Conservation (phyloP, 2,329 filamentous ascomycete species). For the Hymenoscyphus occultus region DNA sequence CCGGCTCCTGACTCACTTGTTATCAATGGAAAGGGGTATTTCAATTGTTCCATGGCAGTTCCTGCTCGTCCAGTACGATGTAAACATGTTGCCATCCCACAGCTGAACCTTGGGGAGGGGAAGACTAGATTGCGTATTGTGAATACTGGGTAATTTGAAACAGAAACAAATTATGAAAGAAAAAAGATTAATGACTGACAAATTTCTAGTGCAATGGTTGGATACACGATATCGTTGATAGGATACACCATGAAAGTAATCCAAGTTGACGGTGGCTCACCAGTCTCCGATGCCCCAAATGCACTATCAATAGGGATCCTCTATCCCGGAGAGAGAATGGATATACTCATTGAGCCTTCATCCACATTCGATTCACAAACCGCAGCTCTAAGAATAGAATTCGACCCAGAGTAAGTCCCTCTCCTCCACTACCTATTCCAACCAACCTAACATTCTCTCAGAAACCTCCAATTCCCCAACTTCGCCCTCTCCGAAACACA, state of each 20-base stretch:
- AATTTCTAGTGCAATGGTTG: slow-evolving; percentile 39
- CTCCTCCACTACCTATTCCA: neutral
- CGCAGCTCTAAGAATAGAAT: slow-evolving; percentile 13
- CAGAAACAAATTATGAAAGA: slow-evolving; percentile 1
- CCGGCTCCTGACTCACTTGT: slow-evolving; percentile 47
- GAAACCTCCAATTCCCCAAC: slow-evolving; percentile 13
- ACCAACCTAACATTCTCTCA: neutral
- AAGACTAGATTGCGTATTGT: slow-evolving; percentile 40
- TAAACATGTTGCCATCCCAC: slow-evolving; percentile 10
- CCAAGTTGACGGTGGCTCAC: slow-evolving; percentile 42
- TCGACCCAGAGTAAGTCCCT: slow-evolving; percentile 14
- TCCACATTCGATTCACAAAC: neutral
- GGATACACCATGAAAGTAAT: slow-evolving; percentile 37
- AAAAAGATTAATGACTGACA: neutral
- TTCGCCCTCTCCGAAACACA: slow-evolving; percentile 13
- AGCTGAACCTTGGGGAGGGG: slow-evolving; percentile 30
- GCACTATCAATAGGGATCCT: slow-evolving; percentile 38
- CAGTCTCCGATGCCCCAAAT: slow-evolving; percentile 29
- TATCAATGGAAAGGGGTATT: slow-evolving; percentile 46
- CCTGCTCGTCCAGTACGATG: slow-evolving; percentile 45
- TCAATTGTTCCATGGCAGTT: slow-evolving; percentile 44
- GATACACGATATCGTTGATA: slow-evolving; percentile 38
- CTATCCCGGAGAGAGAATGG: slow-evolving; percentile 42
- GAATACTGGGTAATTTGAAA: slow-evolving; percentile 40
- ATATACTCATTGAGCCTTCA: slow-evolving; percentile 33